Base-by-base conservation (phyloP, 2,329 filamentous ascomycete genomes). In the Cordyceps cateniannulata region DNA sequence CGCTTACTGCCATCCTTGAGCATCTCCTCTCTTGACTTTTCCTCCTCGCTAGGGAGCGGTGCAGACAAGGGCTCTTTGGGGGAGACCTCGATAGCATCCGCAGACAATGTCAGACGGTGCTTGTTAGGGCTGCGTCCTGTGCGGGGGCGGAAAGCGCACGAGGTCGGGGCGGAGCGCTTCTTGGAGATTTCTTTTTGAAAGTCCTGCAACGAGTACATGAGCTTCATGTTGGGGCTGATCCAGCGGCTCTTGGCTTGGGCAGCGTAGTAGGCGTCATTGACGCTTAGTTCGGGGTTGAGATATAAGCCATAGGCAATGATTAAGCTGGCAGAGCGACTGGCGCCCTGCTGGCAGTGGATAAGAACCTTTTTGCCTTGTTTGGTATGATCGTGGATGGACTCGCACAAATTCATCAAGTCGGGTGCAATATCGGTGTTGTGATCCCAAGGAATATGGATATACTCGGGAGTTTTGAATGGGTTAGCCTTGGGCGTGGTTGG, bases 141-240 rank as follows among this genome's bases (percentile, higher is more conserved):
- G 40, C 78, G 77, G 27, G 74, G 77, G 72, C 79, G 75, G 68
- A 81, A 70, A 65, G 82, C 73, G 14, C 16, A 27, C 63, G 81
- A 77, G 29, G 72, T 75, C 18, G 76, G 72, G 1, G 75, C 68
- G 4, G 74, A 63, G 65, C 76, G 81, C 71, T 77, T 83, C 68
- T 79, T 81, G 1, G 79, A 74, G 3, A 87, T 71, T 53, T 86
- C 79, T 68, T 87, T 87, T 66, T 87, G 85, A 70, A 93, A 93
- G 69, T 93, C 90, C 71, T 93, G 90, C 52, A 96, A 77, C 66
- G 91, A 92, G 79, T 95, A 95, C 81, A 96, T 92, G 66, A 96
- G 79, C 66, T 90, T 90, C 91, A 96, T 96, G 72, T 96, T 96
- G 0, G 90, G 90, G 62, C 90, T 92, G 67, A 96, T 93, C 90